These are phyloP conservation scores for Amanita polypyramis DNA, from an alignment of 768 basidiomycete species.

Conservation along the genomic window DNA sequence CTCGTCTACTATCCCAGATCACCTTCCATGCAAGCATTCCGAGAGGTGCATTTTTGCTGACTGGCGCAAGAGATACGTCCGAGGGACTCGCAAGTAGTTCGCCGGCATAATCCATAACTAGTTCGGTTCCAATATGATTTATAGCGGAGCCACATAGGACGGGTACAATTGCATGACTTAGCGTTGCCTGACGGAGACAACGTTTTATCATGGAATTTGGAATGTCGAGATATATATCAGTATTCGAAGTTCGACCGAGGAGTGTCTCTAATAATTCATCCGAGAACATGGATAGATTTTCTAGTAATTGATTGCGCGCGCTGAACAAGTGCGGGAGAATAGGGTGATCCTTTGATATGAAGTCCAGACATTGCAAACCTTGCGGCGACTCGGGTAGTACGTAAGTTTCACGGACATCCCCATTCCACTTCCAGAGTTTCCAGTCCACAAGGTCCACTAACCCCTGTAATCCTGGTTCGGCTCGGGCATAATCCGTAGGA, in stretches of 20 bases:
- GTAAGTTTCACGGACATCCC: constrained; percentile 32
- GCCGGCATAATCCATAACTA: constrained; percentile 75
- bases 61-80: constrained; percentile 44
- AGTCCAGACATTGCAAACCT: constrained; percentile 25
- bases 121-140: constrained; percentile 71
- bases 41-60: constrained; percentile 36
- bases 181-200: constrained; percentile 57
- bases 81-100: constrained; percentile 70
- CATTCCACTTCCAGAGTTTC: constrained; percentile 71
- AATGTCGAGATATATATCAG: constrained; percentile 59
- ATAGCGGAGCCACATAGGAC: constrained; percentile 78
- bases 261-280: constrained; percentile 72
- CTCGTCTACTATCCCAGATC: constrained; percentile 66
- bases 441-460: constrained; percentile 77
- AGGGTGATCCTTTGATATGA: constrained; percentile 55
- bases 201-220: constrained; percentile 41
- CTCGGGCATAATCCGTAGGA: constrained; percentile 49
- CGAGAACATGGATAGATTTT: constrained; percentile 72
- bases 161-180: constrained; percentile 59
- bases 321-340: constrained; percentile 52
- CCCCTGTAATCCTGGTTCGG: constrained; percentile 79
- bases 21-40: constrained; percentile 83
- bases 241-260: constrained; percentile 42
- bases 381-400: constrained; percentile 43
- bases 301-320: constrained; percentile 63